phyloP scores from a whole-genome alignment of 371 early-diverging fungal genomes.

The Actinomortierella ambigua region DNA sequence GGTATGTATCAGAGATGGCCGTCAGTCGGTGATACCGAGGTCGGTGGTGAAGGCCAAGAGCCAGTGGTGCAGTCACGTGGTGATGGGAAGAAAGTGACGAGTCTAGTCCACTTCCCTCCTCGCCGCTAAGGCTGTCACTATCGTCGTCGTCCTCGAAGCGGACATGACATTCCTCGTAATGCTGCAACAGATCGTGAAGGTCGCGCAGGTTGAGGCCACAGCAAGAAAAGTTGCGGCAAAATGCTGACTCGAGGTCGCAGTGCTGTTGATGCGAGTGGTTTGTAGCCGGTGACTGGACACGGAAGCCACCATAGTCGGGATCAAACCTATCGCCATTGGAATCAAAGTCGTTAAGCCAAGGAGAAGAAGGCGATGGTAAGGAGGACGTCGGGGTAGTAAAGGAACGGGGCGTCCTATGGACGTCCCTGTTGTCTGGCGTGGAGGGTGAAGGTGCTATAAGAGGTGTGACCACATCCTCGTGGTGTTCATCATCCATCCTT shows the following conservation, averaged over 20 bases:
- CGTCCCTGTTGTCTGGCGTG: too few relatives aligned
- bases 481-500: too few relatives aligned
- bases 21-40: too few relatives aligned
- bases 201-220: conserved; percentile 81
- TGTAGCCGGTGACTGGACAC: conserved; percentile 7
- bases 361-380: background rate
- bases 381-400: conserved; percentile 2
- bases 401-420: background rate
- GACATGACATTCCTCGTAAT: conserved; percentile 92
- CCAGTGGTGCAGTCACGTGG: too few relatives aligned
- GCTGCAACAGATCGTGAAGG: conserved; percentile 88
- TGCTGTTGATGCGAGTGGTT: conserved; percentile 3
- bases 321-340: conserved; percentile 16
- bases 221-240: conserved; percentile 90
- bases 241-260: conserved; percentile 80
- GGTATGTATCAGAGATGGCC: too few relatives aligned
- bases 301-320: conserved; percentile 13
- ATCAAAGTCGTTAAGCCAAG: background rate
- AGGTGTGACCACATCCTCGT: too few relatives aligned
- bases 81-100: too few relatives aligned
- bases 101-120: too few relatives aligned
- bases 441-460: too few relatives aligned
- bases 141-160: conserved; percentile 78
- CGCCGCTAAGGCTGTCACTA: conserved; percentile 1
- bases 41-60: too few relatives aligned